phyloP scores from a whole-genome alignment of 345 rosid genomes.

The Camelina laxa region DNA sequence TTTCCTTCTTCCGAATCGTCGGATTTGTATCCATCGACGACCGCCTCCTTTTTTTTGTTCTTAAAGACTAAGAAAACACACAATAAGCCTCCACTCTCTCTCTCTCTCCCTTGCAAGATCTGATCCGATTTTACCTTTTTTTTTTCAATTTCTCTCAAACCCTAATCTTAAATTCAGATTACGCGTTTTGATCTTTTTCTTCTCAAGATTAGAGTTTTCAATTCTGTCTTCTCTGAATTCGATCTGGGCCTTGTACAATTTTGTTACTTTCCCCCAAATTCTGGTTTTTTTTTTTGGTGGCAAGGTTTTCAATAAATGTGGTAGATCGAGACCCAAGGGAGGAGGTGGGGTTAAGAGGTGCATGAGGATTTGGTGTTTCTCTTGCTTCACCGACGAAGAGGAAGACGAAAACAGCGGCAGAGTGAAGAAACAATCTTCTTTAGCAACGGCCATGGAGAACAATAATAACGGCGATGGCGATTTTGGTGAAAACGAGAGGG shows the following conservation, averaged over 20 bases:
- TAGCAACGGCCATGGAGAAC: slow-evolving; percentile 45
- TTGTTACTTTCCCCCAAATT: slow-evolving; percentile 29
- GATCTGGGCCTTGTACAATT: slow-evolving; percentile 21
- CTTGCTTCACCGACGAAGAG: slow-evolving; percentile 57
- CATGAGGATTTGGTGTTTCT: slow-evolving; percentile 91
- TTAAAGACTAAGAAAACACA: background rate
- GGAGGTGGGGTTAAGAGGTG: slow-evolving; percentile 48
- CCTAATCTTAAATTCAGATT: slow-evolving; percentile 33
- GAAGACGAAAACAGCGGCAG: slow-evolving; percentile 44
- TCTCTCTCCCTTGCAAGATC: slow-evolving; percentile 15
- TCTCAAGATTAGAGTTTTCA: background rate
- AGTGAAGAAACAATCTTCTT: slow-evolving; percentile 30
- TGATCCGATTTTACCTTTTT: slow-evolving; percentile 31
- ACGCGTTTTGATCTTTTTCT: slow-evolving; percentile 11
- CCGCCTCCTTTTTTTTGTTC: background rate
- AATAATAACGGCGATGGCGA: slow-evolving; percentile 38
- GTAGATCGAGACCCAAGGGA: slow-evolving; percentile 61
- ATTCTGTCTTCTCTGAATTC: slow-evolving; percentile 2
- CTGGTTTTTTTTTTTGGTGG: slow-evolving; percentile 9
- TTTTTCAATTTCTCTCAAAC: slow-evolving; percentile 28
- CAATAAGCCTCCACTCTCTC: slow-evolving; percentile 20
- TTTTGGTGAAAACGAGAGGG: slow-evolving; percentile 45
- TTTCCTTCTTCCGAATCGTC: slow-evolving; percentile 26
- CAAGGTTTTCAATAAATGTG: slow-evolving; percentile 40
- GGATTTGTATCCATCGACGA: slow-evolving; percentile 28